A percentile compares a stretch with the other conserved stretches of the same genome.
These are phyloP conservation scores for Amanita fuliginea DNA, from an alignment of 768 basidiomycete genomes.

Conservation along the genomic window DNA sequence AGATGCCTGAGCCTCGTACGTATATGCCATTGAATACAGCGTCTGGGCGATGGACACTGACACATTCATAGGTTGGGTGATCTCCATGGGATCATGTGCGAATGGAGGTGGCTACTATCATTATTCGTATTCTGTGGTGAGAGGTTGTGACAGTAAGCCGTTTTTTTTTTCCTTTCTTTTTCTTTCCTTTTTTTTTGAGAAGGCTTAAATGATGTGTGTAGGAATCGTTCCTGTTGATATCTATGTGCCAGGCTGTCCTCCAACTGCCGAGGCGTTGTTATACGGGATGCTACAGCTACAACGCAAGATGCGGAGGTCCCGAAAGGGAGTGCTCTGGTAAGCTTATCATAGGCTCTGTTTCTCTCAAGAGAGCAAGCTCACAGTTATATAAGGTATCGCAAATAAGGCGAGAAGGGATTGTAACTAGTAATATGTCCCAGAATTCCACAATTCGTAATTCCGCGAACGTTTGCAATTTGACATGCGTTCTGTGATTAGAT, in stretches of 20 bases:
- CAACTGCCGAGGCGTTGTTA: conserved; percentile 42
- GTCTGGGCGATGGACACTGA: no score
- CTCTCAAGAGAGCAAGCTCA: not conserved
- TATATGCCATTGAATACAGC: conserved; percentile 22
- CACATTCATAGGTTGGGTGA: conserved; percentile 71
- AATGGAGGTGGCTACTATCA: conserved; percentile 98
- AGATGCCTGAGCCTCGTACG: conserved; percentile 96
- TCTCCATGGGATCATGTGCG: conserved; percentile 99
- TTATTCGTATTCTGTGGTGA: conserved; percentile 97
- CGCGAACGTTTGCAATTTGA: no score
- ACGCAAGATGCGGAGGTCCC: conserved; percentile 80
- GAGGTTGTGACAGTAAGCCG: conserved; percentile 82
- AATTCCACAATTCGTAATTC: no score
- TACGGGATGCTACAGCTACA: conserved; percentile 97
- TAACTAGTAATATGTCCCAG: not conserved
- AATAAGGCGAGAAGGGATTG: conserved; percentile 20
- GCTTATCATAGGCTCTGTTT: conserved; percentile 21
- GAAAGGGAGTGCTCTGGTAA: conserved; percentile 84
- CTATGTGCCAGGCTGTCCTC: conserved; percentile 93
- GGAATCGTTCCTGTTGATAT: conserved; percentile 98
- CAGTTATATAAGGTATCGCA: conserved; percentile 35
- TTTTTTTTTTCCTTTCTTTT: not conserved
- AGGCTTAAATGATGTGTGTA: conserved; percentile 16
- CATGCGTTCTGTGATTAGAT: no score
- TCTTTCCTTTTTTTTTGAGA: not conserved